Evolutionary conservation across 1,284 basidiomycete genomes (phyloP).

Genomic region (Rhodotorula sp.): DNA sequence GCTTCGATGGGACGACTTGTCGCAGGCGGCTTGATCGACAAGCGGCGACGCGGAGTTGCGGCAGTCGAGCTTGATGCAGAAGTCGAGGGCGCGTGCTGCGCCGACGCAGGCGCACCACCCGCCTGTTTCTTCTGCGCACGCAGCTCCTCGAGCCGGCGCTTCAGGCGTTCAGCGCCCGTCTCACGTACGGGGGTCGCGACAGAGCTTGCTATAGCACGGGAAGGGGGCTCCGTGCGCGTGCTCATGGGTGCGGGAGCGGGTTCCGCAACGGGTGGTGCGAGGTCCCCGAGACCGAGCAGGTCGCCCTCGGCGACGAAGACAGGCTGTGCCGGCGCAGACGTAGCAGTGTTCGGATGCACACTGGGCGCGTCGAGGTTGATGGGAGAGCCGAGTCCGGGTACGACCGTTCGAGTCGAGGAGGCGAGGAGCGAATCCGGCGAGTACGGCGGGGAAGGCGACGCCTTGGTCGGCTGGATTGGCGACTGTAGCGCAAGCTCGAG

Average conservation of each 20-base stretch:
- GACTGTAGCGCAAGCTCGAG: slow-evolving; percentile 15
- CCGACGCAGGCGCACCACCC: not conserved
- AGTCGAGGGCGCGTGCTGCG: not conserved
- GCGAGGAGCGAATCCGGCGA: not conserved
- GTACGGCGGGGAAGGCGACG: not conserved
- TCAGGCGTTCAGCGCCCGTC: slow-evolving; percentile 11
- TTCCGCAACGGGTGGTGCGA: not conserved
- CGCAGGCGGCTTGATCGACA: not conserved
- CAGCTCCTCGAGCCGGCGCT: slow-evolving; percentile 18
- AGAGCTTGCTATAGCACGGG: no score
- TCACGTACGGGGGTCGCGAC: not conserved
- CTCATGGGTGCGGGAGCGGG: not conserved
- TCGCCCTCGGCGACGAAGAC: slow-evolving; percentile 10
- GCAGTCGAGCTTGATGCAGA: not conserved
- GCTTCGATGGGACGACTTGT: no score
- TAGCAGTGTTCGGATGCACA: not conserved
- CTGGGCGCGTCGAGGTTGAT: not conserved
- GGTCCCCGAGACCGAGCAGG: slow-evolving; percentile 7
- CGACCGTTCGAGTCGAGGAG: slow-evolving; percentile 13
- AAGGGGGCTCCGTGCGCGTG: not conserved
- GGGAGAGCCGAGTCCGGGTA: not conserved
- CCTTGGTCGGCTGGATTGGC: not conserved
- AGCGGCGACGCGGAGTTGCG: not conserved
- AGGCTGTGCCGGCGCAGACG: not conserved
- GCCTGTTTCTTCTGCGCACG: slow-evolving; percentile 4